phyloP scores from a whole-genome alignment of 345 rosid genomes.

The Carallia brachiata region DNA sequence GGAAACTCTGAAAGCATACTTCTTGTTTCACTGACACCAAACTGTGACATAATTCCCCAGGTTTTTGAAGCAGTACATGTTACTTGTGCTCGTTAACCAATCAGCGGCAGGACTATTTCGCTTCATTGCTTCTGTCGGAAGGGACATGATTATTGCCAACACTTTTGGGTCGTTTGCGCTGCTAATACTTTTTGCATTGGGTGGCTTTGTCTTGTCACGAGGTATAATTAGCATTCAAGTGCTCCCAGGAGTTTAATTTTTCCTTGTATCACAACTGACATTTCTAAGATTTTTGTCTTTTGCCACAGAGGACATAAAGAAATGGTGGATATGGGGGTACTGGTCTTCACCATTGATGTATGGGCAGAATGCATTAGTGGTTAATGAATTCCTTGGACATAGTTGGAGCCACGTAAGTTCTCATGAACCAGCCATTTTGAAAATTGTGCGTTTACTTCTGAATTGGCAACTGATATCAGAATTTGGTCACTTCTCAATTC shows the following conservation, averaged over 20 bases:
- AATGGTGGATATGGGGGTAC: conserved; percentile 25
- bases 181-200: conserved; percentile 50
- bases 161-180: conserved; percentile 62
- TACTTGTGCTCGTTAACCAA: conserved; percentile 48
- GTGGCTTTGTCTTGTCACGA: conserved; percentile 67
- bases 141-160: conserved; percentile 57
- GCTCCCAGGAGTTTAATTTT: neutral
- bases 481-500: neutral
- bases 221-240: conserved; percentile 14
- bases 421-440: neutral
- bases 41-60: conserved; percentile 23
- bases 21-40: neutral
- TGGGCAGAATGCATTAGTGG: conserved; percentile 9
- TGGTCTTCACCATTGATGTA: conserved; percentile 20
- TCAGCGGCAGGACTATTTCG: conserved; percentile 68
- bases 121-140: conserved; percentile 49
- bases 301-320: conserved; percentile 11
- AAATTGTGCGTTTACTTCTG: neutral
- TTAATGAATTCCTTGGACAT: conserved; percentile 17
- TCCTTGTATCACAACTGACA: neutral
- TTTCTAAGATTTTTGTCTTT: neutral
- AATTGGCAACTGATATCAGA: neutral
- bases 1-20: neutral
- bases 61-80: conserved; percentile 60
- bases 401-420: conserved; percentile 30